A percentile compares a stretch with the other conserved stretches of the same genome.
phyloP scores from a whole-genome alignment of 2,329 filamentous ascomycete species.

The Tolypocladium guangdongense region DNA sequence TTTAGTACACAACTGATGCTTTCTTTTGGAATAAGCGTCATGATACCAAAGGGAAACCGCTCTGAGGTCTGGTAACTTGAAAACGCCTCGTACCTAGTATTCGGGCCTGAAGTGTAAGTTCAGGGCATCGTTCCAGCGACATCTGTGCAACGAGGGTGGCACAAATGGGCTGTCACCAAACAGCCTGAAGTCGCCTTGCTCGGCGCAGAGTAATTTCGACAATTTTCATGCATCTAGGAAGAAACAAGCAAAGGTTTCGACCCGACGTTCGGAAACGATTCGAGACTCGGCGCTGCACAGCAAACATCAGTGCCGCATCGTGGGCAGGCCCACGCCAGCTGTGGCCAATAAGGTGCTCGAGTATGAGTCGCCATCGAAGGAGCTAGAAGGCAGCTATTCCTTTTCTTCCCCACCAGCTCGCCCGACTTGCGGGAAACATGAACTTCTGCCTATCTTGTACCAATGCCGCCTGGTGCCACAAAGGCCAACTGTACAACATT shows the following conservation, averaged over 20 bases:
- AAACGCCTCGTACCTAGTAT: too few species aligned
- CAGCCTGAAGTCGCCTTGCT: background rate
- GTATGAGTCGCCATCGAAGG: constrained; percentile 26
- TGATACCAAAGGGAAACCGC: background rate
- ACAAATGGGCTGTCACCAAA: too few species aligned
- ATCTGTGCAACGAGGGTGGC: too few species aligned
- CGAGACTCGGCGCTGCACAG: background rate
- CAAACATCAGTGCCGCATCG: background rate
- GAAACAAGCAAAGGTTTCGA: background rate
- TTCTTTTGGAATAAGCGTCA: background rate
- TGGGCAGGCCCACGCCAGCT: constrained; percentile 11
- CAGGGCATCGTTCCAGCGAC: too few species aligned
- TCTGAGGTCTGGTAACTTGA: background rate
- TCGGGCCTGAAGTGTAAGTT: too few species aligned
- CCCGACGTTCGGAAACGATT: background rate
- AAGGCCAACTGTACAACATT: background rate
- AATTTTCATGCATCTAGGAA: background rate
- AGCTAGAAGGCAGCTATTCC: constrained; percentile 26
- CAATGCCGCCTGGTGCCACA: background rate
- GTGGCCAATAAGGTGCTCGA: constrained; percentile 18
- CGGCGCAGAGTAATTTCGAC: too few species aligned
- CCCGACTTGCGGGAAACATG: background rate
- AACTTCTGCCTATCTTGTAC: background rate
- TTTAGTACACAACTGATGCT: background rate
- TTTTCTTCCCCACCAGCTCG: constrained; percentile 1